Evolutionary conservation across 2,329 filamentous ascomycete species (phyloP).

Genomic region (Phyllosticta paracitricarpa): DNA sequence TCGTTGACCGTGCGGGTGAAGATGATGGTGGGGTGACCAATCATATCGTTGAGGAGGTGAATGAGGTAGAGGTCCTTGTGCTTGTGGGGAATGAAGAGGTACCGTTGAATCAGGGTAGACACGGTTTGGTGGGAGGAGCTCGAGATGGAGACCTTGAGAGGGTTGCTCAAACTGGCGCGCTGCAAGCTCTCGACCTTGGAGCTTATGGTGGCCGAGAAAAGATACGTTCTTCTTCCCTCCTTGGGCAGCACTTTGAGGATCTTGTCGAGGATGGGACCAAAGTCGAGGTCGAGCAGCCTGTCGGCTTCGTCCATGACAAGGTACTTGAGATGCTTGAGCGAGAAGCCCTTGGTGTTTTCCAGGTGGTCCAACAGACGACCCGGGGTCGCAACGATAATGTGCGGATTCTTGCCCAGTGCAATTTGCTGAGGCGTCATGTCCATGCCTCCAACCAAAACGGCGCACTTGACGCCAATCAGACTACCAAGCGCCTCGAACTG

Average conservation of each 20-base stretch:
- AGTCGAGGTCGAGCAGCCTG: slow-evolving; percentile 83
- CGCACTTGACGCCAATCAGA: slow-evolving; percentile 76
- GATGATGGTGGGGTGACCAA: slow-evolving; percentile 77
- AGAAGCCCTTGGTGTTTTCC: slow-evolving; percentile 95
- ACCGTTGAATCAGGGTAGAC: slow-evolving; percentile 75
- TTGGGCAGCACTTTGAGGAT: slow-evolving; percentile 76
- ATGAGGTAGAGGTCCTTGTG: slow-evolving; percentile 88
- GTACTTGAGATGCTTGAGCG: slow-evolving; percentile 69
- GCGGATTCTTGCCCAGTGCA: slow-evolving; percentile 88
- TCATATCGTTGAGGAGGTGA: slow-evolving; percentile 74
- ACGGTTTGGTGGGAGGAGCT: slow-evolving; percentile 85
- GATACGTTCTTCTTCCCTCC: slow-evolving; percentile 56
- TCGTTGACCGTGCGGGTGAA: slow-evolving; percentile 91
- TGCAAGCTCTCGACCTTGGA: slow-evolving; percentile 90
- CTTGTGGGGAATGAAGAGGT: slow-evolving; percentile 74
- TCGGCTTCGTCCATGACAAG: slow-evolving; percentile 95
- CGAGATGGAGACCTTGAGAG: slow-evolving; percentile 71
- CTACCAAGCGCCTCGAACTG: slow-evolving; percentile 80
- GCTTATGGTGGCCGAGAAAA: slow-evolving; percentile 92
- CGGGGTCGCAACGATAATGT: slow-evolving; percentile 86
- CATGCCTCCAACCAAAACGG: slow-evolving; percentile 83
- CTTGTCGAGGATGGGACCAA: slow-evolving; percentile 85
- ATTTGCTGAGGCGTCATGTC: slow-evolving; percentile 92
- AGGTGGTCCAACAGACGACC: slow-evolving; percentile 84
- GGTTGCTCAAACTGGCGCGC: slow-evolving; percentile 76